A percentile compares a stretch with the other conserved stretches of the same genome.
These are phyloP conservation scores for Sporothrix variecibatus DNA, from an alignment of 2,329 filamentous ascomycete species.

Conservation along the genomic window DNA sequence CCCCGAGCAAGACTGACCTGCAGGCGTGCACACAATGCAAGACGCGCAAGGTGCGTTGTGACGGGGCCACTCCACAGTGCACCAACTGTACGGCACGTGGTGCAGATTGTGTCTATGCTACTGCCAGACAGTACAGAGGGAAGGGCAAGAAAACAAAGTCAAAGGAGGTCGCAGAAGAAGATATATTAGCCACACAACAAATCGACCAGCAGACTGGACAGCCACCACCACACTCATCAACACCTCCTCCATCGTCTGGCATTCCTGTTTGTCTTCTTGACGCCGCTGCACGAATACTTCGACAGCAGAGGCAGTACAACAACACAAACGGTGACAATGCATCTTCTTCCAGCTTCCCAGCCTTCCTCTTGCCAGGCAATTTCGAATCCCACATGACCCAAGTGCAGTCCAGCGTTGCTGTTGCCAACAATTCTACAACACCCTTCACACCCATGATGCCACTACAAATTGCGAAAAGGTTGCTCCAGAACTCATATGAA, in stretches of 20 bases:
- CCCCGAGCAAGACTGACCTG: neutral
- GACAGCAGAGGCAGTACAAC: neutral
- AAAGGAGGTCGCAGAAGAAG: neutral
- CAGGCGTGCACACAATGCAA: conserved; percentile 16
- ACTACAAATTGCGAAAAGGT: neutral
- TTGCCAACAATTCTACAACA: neutral
- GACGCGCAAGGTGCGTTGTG: neutral
- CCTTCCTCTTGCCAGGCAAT: neutral
- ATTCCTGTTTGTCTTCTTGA: neutral
- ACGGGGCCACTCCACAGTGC: neutral
- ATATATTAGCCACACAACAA: neutral
- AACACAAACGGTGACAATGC: neutral
- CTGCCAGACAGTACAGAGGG: neutral
- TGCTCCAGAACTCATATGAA: neutral
- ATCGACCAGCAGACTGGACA: neutral
- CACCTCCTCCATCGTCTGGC: neutral
- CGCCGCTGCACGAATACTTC: neutral
- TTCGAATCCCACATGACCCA: conserved; percentile 5
- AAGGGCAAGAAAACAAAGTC: neutral
- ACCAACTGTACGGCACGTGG: neutral
- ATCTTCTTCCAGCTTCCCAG: neutral
- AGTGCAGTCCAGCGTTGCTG: neutral
- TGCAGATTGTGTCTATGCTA: neutral
- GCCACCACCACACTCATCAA: too few species aligned
- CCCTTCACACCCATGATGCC: neutral